phyloP scores from a whole-genome alignment of 352 stramenopile genomes.

The Globisporangium heterothallicum region DNA sequence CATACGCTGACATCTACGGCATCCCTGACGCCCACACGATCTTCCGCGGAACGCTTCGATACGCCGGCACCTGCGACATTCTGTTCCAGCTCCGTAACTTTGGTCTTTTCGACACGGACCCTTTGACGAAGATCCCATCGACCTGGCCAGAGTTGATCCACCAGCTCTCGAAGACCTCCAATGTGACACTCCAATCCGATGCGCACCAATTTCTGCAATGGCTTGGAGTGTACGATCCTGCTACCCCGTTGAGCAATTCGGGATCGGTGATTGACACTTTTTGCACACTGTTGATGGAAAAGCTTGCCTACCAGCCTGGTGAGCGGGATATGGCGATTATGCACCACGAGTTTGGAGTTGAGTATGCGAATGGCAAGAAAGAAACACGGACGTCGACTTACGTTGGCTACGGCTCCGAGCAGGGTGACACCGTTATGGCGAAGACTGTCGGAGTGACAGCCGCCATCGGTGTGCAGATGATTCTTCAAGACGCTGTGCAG shows the following conservation, averaged over 20 bases:
- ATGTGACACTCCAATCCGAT: slow-evolving; percentile 36
- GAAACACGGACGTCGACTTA: slow-evolving; percentile 89
- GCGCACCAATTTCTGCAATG: slow-evolving; percentile 71
- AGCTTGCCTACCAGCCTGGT: slow-evolving; percentile 82
- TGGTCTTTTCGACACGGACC: slow-evolving; percentile 83
- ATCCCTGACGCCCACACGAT: slow-evolving; percentile 89
- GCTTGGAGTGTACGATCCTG: slow-evolving; percentile 59
- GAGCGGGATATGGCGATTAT: slow-evolving; percentile 96
- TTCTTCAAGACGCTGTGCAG: slow-evolving; percentile 87
- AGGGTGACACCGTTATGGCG: slow-evolving; percentile 92
- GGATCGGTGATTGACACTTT: slow-evolving; percentile 80
- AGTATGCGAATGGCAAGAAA: slow-evolving; percentile 72
- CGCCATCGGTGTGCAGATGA: slow-evolving; percentile 91
- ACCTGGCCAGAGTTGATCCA: slow-evolving; percentile 86
- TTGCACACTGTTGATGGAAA: slow-evolving; percentile 82
- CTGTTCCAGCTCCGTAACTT: slow-evolving; percentile 89
- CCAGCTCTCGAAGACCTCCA: slow-evolving; percentile 32
- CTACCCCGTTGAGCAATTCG: slow-evolving; percentile 46
- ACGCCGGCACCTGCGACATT: slow-evolving; percentile 89
- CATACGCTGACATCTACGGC: slow-evolving; percentile 93
- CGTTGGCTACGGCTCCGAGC: slow-evolving; percentile 87
- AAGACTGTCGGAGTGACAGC: slow-evolving; percentile 94
- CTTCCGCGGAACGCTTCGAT: slow-evolving; percentile 93
- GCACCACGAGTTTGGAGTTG: slow-evolving; percentile 87
- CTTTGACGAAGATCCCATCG: slow-evolving; percentile 31